Evolutionary conservation across 2,329 filamentous ascomycete species (phyloP).

Genomic region (Chaetomium olivaceum): DNA sequence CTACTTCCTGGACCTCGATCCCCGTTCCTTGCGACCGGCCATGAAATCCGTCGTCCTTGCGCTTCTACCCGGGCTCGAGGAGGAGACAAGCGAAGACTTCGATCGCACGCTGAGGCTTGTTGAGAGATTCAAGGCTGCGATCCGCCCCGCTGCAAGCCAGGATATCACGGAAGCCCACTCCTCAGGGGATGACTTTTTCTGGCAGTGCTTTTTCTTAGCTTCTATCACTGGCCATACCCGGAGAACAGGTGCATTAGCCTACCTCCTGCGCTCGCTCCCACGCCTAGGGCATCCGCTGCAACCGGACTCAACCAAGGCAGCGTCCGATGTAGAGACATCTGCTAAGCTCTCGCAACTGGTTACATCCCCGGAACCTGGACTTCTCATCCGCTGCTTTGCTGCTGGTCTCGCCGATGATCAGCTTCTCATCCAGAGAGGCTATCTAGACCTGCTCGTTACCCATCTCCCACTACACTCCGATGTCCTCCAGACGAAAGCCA

Average conservation of each 20-base stretch:
- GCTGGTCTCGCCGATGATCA: slow-evolving; percentile 87
- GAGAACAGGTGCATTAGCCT: slow-evolving; percentile 83
- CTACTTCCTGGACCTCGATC: slow-evolving; percentile 72
- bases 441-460: slow-evolving; percentile 86
- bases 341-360: slow-evolving; percentile 64
- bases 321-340: slow-evolving; percentile 45
- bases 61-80: slow-evolving; percentile 88
- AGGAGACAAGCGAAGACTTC: slow-evolving; percentile 97
- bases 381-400: slow-evolving; percentile 88
- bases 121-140: slow-evolving; percentile 71
- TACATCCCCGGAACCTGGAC: slow-evolving; percentile 84
- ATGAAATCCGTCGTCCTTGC: slow-evolving; percentile 87
- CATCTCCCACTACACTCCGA: slow-evolving; percentile 83
- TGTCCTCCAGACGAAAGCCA: slow-evolving; percentile 75
- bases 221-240: slow-evolving; percentile 86
- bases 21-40: slow-evolving; percentile 74
- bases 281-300: slow-evolving; percentile 56
- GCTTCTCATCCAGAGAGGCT: slow-evolving; percentile 88
- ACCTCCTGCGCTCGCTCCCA: slow-evolving; percentile 77
- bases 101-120: slow-evolving; percentile 80
- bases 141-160: slow-evolving; percentile 57
- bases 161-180: slow-evolving; percentile 55
- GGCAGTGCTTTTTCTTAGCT: slow-evolving; percentile 95
- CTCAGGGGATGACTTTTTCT: slow-evolving; percentile 83
- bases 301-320: slow-evolving; percentile 37